Evolutionary conservation across 768 basidiomycete genomes (phyloP).

Genomic region (Collybia sp.): DNA sequence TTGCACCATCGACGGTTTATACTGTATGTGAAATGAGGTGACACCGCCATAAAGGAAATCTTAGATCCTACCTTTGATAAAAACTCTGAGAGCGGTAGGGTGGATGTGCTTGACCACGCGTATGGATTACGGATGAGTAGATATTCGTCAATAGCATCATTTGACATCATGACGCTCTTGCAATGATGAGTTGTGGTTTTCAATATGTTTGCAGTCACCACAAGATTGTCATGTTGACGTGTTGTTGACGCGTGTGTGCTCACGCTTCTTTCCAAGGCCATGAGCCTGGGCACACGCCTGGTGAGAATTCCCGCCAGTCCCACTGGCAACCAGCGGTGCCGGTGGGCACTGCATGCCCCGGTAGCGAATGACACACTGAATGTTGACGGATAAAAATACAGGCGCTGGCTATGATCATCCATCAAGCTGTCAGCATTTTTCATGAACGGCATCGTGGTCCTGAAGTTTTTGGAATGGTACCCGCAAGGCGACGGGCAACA

Average conservation of each 20-base stretch:
- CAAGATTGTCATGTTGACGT: background rate
- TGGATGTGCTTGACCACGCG: constrained; percentile 41
- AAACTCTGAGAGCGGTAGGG: constrained; percentile 45
- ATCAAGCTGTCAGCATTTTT: too few species aligned
- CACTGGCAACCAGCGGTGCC: too few species aligned
- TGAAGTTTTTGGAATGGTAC: too few species aligned
- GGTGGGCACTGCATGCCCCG: too few species aligned
- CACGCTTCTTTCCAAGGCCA: too few species aligned
- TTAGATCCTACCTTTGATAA: constrained; percentile 40
- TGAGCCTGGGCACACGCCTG: too few species aligned
- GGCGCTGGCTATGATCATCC: too few species aligned
- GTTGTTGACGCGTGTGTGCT: background rate
- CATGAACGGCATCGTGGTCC: too few species aligned
- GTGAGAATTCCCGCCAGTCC: too few species aligned
- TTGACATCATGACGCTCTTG: constrained; percentile 3
- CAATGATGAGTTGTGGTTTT: background rate
- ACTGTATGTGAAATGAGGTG: constrained; percentile 30
- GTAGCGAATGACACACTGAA: too few species aligned
- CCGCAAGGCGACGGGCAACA: too few species aligned
- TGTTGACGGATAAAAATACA: too few species aligned
- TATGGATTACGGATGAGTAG: constrained; percentile 39
- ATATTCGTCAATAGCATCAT: constrained; percentile 33
- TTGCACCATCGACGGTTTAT: constrained; percentile 73
- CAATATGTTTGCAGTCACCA: background rate
- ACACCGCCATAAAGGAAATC: background rate